phyloP scores from a whole-genome alignment of 2,329 filamentous ascomycete species.

The Pestalotiopsis fici region DNA sequence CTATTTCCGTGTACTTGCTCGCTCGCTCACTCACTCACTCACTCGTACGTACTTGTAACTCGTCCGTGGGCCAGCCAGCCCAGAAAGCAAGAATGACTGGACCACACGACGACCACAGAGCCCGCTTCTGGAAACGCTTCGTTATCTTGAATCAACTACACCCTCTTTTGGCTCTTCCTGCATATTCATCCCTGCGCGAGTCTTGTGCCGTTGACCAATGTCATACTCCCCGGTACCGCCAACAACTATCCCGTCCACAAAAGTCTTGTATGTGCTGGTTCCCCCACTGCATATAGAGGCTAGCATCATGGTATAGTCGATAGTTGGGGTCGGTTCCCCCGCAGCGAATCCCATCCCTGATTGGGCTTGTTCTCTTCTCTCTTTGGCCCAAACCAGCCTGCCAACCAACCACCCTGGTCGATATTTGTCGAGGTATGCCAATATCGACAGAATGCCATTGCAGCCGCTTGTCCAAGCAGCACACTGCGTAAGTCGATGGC shows the following conservation, averaged over 20 bases:
- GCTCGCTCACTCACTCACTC: background rate
- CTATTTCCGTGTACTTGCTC: background rate
- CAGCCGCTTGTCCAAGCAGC: background rate
- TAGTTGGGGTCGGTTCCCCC: background rate
- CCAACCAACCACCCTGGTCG: background rate
- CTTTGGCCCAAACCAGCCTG: background rate
- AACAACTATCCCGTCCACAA: background rate
- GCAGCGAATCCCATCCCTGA: background rate
- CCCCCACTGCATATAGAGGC: background rate
- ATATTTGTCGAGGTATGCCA: background rate
- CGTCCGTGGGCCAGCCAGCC: background rate
- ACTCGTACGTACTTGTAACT: background rate
- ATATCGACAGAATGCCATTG: background rate
- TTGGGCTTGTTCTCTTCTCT: background rate
- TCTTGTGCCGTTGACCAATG: background rate
- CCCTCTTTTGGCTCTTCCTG: background rate
- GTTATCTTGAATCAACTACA: background rate
- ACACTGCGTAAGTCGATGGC: background rate
- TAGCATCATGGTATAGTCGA: background rate
- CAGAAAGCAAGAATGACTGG: background rate
- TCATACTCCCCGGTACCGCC: background rate
- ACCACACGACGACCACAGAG: background rate
- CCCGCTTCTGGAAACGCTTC: background rate
- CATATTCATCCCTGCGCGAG: background rate
- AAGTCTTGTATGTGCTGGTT: background rate